These are phyloP conservation scores for Xylaria bambusicola DNA, from an alignment of 495 filamentous ascomycete species.

Conservation along the genomic window DNA sequence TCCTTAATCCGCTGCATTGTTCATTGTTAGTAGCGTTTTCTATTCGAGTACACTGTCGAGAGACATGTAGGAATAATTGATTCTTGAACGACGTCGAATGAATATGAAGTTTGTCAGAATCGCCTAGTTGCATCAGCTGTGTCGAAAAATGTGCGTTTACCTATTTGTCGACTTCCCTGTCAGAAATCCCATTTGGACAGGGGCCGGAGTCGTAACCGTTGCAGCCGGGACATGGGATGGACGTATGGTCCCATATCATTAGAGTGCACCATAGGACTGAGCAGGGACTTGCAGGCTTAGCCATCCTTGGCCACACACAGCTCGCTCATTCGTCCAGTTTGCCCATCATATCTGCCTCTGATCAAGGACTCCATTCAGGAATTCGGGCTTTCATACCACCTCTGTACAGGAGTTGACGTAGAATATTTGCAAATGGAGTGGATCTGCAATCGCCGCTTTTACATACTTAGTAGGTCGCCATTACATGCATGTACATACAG, in stretches of 20 bases:
- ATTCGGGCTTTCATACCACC: too few species aligned
- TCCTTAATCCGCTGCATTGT: conserved; percentile 39
- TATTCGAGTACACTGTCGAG: not conserved
- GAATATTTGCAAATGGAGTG: too few species aligned
- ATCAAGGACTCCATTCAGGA: too few species aligned
- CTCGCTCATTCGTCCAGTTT: not conserved
- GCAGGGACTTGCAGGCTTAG: not conserved
- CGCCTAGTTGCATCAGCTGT: not conserved
- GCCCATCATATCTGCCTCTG: too few species aligned
- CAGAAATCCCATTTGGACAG: conserved; percentile 1
- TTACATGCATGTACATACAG: too few species aligned
- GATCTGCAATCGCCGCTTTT: too few species aligned
- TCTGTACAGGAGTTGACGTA: too few species aligned
- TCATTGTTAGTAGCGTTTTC: conserved; percentile 19
- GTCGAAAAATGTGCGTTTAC: conserved; percentile 11
- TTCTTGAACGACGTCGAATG: not conserved
- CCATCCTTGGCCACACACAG: not conserved
- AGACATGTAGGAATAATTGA: not conserved
- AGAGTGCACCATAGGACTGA: not conserved
- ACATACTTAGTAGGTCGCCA: too few species aligned
- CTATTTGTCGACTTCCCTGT: conserved; percentile 8
- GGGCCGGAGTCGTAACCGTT: conserved; percentile 17
- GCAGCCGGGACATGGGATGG: conserved; percentile 18
- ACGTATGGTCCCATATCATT: conserved; percentile 10
- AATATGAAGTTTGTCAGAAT: conserved; percentile 4